These are phyloP conservation scores for Sarocladium strictum DNA, from an alignment of 2,329 filamentous ascomycete genomes.

Conservation along the genomic window DNA sequence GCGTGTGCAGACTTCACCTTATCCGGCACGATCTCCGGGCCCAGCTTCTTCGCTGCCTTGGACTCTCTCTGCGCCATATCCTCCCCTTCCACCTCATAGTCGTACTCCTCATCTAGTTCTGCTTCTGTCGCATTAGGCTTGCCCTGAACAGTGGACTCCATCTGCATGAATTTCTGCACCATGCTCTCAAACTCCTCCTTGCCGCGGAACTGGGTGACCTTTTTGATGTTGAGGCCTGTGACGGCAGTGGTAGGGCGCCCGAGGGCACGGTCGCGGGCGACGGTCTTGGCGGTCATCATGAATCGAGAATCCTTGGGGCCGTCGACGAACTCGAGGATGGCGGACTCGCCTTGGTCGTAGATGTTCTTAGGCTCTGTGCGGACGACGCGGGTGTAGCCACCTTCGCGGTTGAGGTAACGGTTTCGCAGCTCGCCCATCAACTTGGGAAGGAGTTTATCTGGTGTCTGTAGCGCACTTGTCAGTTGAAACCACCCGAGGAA, in stretches of 20 bases:
- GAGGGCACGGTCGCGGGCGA: conserved; percentile 57
- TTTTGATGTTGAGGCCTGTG: conserved; percentile 72
- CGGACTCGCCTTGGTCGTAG: conserved; percentile 78
- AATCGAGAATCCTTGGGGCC: conserved; percentile 91
- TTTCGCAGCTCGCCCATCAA: conserved; percentile 77
- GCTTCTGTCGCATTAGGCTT: conserved; percentile 13
- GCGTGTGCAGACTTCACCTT: conserved; percentile 16
- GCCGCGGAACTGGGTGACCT: conserved; percentile 77
- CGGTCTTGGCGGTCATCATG: conserved; percentile 81
- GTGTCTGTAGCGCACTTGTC: conserved; percentile 44
- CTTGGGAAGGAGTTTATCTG: conserved; percentile 68
- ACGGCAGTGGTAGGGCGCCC: conserved; percentile 59
- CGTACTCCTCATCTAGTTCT: conserved; percentile 16
- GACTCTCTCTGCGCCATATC: conserved; percentile 19
- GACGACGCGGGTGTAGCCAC: conserved; percentile 92
- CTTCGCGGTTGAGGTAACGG: conserved; percentile 73
- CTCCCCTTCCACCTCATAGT: conserved; percentile 13
- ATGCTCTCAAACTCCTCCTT: conserved; percentile 61
- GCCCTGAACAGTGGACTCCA: conserved; percentile 14
- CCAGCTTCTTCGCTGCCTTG: conserved; percentile 26
- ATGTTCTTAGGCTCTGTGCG: conserved; percentile 83
- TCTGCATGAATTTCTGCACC: conserved; percentile 38
- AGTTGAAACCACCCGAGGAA: conserved; percentile 7
- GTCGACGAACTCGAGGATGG: conserved; percentile 92
- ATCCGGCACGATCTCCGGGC: conserved; percentile 22